These are phyloP conservation scores for Plectosphaerella sp. DNA, from an alignment of 2,329 filamentous ascomycete species.

Conservation along the genomic window DNA sequence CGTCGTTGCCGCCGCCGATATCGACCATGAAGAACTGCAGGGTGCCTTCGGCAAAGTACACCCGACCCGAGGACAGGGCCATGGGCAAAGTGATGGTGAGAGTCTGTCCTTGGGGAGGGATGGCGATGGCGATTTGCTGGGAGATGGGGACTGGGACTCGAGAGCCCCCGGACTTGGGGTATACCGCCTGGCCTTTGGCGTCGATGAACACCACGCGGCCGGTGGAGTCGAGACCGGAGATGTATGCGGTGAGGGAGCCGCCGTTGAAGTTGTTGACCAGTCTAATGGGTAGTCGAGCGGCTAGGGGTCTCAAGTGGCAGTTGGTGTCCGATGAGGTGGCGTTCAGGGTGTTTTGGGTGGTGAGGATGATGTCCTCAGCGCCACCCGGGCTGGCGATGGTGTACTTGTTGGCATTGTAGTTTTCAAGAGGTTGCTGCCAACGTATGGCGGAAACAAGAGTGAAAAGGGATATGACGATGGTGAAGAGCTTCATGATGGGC, in stretches of 20 bases:
- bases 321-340: slow-evolving; percentile 16
- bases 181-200: slow-evolving; percentile 34
- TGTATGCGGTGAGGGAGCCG: slow-evolving; percentile 36
- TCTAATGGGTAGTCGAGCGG: slow-evolving; percentile 18
- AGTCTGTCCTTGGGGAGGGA: slow-evolving; percentile 30
- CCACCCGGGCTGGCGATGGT: slow-evolving; percentile 25
- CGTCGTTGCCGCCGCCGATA: slow-evolving; percentile 19
- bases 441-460: too few species aligned
- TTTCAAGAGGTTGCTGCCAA: too few species aligned
- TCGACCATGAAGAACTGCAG: slow-evolving; percentile 37
- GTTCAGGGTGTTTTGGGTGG: slow-evolving; percentile 33
- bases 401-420: slow-evolving; percentile 13
- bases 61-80: slow-evolving; percentile 33
- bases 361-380: slow-evolving; percentile 27
- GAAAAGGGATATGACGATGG: too few species aligned
- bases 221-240: slow-evolving; percentile 36
- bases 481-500: too few species aligned
- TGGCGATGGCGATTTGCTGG: slow-evolving; percentile 36
- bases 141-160: slow-evolving; percentile 28
- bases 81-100: slow-evolving; percentile 34
- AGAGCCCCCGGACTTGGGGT: slow-evolving; percentile 33
- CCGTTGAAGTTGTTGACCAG: slow-evolving; percentile 39
- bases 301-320: neutral
- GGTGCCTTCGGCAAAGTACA: slow-evolving; percentile 39
- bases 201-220: slow-evolving; percentile 36